These are phyloP conservation scores for Auriscalpium orientale DNA, from an alignment of 768 basidiomycete genomes.

Conservation along the genomic window DNA sequence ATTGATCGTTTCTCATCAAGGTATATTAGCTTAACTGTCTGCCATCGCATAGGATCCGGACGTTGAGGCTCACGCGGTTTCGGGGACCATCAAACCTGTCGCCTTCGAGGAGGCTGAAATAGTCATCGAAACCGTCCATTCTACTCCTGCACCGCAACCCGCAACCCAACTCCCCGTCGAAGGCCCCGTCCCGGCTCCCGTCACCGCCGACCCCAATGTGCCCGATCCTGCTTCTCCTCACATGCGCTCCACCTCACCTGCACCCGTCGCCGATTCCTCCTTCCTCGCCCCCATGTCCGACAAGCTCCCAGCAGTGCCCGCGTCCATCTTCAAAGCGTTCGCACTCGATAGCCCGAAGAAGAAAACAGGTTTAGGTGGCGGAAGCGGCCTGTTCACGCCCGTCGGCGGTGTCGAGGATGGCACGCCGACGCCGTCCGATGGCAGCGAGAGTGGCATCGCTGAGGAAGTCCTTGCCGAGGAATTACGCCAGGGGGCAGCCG, in stretches of 20 bases:
- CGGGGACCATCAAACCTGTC: too few relatives aligned
- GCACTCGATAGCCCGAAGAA: not conserved
- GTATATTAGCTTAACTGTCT: too few relatives aligned
- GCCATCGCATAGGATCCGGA: too few relatives aligned
- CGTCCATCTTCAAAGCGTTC: not conserved
- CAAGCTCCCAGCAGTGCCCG: constrained; percentile 1
- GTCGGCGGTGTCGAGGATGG: constrained; percentile 7
- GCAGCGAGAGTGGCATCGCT: not conserved
- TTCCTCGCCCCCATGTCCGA: not conserved
- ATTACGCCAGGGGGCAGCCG: too few relatives aligned
- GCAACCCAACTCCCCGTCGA: too few relatives aligned
- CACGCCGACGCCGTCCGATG: constrained; percentile 8
- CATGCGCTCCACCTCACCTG: not conserved
- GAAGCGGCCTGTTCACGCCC: constrained; percentile 14
- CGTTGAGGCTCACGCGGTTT: too few relatives aligned
- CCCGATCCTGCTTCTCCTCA: constrained; percentile 11
- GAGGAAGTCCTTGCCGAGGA: not conserved
- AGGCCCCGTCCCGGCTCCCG: constrained; percentile 9
- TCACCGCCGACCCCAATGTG: constrained; percentile 15
- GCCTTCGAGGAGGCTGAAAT: too few relatives aligned
- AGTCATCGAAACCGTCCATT: too few relatives aligned
- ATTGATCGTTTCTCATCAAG: too few relatives aligned
- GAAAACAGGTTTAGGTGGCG: not conserved
- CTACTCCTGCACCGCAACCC: too few relatives aligned
- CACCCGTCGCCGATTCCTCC: not conserved